These are phyloP conservation scores for Sergeia podlipaevii DNA, from an alignment of 208 protist genomes.

Conservation along the genomic window DNA sequence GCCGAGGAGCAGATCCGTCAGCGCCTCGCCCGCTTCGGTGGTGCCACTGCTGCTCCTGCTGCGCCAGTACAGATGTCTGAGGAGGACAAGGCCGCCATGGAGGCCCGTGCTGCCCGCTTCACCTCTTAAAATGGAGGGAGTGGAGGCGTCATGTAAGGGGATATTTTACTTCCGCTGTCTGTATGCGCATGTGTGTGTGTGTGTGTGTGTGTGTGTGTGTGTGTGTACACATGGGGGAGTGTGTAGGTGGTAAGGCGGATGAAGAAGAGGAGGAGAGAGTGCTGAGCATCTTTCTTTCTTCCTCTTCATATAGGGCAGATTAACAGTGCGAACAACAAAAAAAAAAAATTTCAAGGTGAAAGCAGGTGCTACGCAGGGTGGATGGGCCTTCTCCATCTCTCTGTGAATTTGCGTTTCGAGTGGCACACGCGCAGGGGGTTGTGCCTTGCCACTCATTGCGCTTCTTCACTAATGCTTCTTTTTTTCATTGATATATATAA, in stretches of 20 bases:
- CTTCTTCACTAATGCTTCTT: not conserved
- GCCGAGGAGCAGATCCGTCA: constrained; percentile 18
- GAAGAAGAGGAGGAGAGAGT: too few species aligned
- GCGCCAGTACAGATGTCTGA: constrained; percentile 25
- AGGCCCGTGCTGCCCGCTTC: constrained; percentile 46
- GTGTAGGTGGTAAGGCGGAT: too few species aligned
- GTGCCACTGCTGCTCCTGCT: not conserved
- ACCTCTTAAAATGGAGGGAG: constrained; percentile 18
- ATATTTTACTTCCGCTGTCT: not conserved
- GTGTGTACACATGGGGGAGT: too few species aligned
- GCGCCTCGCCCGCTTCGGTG: constrained; percentile 23
- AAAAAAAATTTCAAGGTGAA: not conserved
- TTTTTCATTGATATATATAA: constrained; percentile 3
- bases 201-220: too few species aligned
- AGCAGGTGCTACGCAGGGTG: not conserved
- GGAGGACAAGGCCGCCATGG: constrained; percentile 37
- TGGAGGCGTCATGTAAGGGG: not conserved
- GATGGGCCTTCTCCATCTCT: not conserved
- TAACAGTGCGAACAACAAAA: not conserved
- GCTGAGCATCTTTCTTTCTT: too few species aligned
- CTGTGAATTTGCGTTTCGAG: not conserved
- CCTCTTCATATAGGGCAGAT: constrained; percentile 2
- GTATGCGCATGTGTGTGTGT: too few species aligned
- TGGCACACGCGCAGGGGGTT: too few species aligned
- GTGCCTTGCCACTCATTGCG: too few species aligned